Evolutionary conservation across 441 rosid genomes (phyloP).

Genomic region (Flueggea neowawraea): DNA sequence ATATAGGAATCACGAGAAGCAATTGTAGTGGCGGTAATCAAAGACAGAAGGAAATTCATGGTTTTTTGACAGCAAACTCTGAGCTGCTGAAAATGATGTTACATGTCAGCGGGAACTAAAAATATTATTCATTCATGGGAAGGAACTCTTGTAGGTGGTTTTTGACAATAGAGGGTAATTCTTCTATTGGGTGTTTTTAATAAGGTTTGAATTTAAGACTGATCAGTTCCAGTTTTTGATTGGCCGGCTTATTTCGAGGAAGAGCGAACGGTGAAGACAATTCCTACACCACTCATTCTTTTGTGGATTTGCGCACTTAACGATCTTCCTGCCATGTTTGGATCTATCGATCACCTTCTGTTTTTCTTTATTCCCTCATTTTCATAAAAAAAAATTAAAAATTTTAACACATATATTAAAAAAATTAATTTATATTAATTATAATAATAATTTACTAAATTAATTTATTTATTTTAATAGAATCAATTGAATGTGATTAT

Average conservation of each 20-base stretch:
- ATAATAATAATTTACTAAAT: no score
- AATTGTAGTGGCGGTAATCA: conserved; percentile 11
- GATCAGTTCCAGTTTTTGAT: not conserved
- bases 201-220: not conserved
- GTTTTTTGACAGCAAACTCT: conserved; percentile 9
- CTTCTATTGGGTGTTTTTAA: not conserved
- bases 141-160: not conserved
- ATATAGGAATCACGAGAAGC: conserved; percentile 23
- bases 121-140: not conserved
- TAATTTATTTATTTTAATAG: no score
- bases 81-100: conserved; percentile 28
- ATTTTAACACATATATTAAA: no score
- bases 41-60: conserved; percentile 22
- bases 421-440: no score
- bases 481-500: no score
- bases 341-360: no score
- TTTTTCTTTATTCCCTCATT: no score
- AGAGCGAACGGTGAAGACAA: no score
- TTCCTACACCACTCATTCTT: no score
- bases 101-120: conserved; percentile 8
- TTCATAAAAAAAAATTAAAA: no score
- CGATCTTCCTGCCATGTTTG: not conserved
- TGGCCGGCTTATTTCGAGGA: not conserved
- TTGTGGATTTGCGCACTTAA: no score
- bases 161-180: not conserved